Conservation (phyloP, 1,139 yeast species). For the Yamadazyma oceani region DNA sequence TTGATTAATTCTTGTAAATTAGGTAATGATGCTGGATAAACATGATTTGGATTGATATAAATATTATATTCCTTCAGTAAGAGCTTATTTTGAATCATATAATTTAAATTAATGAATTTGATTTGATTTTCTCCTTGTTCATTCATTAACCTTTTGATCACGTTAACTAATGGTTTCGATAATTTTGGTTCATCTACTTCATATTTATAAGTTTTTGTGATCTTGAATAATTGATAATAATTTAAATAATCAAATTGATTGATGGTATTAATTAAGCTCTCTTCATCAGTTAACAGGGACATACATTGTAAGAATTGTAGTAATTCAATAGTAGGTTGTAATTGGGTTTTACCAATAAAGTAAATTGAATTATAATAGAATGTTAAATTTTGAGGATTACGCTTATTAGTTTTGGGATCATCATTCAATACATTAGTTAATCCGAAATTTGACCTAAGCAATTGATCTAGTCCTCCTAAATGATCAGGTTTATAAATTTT, state of each 20-base stretch:
- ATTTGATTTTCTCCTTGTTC: slow-evolving; percentile 44
- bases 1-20: slow-evolving; percentile 58
- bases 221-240: slow-evolving; percentile 68
- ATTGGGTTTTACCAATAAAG: slow-evolving; percentile 61
- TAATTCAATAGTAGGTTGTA: slow-evolving; percentile 74
- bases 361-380: slow-evolving; percentile 59
- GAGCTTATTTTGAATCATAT: slow-evolving; percentile 45
- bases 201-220: slow-evolving; percentile 74
- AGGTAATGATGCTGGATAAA: slow-evolving; percentile 57
- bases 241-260: slow-evolving; percentile 60
- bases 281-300: slow-evolving; percentile 58
- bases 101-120: slow-evolving; percentile 32
- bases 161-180: slow-evolving; percentile 44
- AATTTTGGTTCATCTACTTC: slow-evolving; percentile 76
- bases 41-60: slow-evolving; percentile 48
- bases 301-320: slow-evolving; percentile 91
- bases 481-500: slow-evolving; percentile 48
- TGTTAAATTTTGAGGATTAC: slow-evolving; percentile 32
- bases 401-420: slow-evolving; percentile 15
- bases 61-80: slow-evolving; percentile 42
- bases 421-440: slow-evolving; percentile 28
- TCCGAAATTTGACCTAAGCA: slow-evolving; percentile 19
- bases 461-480: slow-evolving; percentile 29
- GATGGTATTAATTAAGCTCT: slow-evolving; percentile 56
- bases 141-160: slow-evolving; percentile 32